Percentiles rank a stretch among this genome's conserved stretches.
Conservation (phyloP, 371 early-diverging fungal species). For the Mucor velutinosus region DNA sequence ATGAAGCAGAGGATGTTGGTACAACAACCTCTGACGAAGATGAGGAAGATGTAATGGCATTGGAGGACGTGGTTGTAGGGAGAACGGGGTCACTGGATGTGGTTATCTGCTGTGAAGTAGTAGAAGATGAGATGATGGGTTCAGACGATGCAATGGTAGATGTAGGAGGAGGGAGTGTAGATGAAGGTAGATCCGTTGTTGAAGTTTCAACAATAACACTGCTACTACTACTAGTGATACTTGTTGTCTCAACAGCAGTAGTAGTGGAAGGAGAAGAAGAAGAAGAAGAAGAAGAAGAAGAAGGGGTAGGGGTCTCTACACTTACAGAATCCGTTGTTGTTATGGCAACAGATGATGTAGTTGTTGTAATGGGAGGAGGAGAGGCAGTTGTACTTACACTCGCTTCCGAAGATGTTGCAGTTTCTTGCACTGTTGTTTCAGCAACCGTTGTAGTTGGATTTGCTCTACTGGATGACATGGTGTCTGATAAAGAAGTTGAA, state of each 20-base stretch:
- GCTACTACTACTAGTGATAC: neutral
- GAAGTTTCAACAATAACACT: neutral
- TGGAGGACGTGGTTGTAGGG: neutral
- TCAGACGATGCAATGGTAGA: neutral
- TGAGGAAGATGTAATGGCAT: neutral
- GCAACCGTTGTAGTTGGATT: conserved; percentile 1
- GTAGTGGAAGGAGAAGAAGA: neutral
- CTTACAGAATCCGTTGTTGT: conserved; percentile 6
- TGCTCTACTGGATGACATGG: conserved; percentile 10
- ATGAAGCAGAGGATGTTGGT: neutral
- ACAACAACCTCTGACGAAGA: neutral
- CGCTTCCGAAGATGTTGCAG: conserved; percentile 3
- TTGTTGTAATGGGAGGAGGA: neutral
- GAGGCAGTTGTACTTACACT: neutral
- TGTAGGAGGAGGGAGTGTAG: neutral
- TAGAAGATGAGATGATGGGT: neutral
- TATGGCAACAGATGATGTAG: neutral
- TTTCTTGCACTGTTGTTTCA: neutral
- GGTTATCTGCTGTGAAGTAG: neutral
- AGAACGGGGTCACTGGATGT: neutral
- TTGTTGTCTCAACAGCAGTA: neutral
- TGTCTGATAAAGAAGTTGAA: conserved; percentile 8
- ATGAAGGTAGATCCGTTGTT: neutral
- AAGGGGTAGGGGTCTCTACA: neutral
- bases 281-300: neutral